Conservation (phyloP, 345 rosid species). For the Ceriops zippeliana region DNA sequence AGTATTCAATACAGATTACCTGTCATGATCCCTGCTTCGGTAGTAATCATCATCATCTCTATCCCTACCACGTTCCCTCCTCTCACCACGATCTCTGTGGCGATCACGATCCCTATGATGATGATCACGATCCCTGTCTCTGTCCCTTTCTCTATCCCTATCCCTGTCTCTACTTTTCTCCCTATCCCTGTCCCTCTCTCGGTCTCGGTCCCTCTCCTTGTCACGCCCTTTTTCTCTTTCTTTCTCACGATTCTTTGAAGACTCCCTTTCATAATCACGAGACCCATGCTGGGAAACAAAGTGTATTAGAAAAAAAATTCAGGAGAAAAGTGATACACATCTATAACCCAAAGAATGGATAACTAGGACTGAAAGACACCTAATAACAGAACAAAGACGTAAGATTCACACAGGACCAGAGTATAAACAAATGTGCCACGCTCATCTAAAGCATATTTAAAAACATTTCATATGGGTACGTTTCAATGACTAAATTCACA, state of each 20-base stretch:
- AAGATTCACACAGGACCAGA: too few relatives aligned
- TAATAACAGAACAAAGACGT: not conserved
- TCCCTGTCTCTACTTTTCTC: constrained; percentile 24
- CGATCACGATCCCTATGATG: constrained; percentile 64
- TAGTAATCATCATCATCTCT: constrained; percentile 62
- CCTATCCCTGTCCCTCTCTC: constrained; percentile 30
- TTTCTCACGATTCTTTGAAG: constrained; percentile 37
- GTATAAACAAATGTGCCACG: too few relatives aligned
- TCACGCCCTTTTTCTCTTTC: constrained; percentile 33
- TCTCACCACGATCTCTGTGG: constrained; percentile 62
- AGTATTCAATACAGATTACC: constrained; percentile 32
- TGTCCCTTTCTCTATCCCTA: constrained; percentile 25
- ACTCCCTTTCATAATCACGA: constrained; percentile 64
- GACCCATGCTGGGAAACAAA: constrained; percentile 43
- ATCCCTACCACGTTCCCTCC: constrained; percentile 78
- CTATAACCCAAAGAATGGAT: not conserved
- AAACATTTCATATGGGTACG: too few relatives aligned
- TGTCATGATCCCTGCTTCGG: constrained; percentile 61
- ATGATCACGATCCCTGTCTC: constrained; percentile 53
- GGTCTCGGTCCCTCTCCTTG: constrained; percentile 36
- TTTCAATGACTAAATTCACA: too few relatives aligned
- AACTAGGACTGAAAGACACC: not conserved
- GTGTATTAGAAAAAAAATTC: constrained; percentile 3
- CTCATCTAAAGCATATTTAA: too few relatives aligned
- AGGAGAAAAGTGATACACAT: not conserved